Base-by-base conservation (phyloP, 129 eudicot genomes). In the Sambucus nigra region DNA sequence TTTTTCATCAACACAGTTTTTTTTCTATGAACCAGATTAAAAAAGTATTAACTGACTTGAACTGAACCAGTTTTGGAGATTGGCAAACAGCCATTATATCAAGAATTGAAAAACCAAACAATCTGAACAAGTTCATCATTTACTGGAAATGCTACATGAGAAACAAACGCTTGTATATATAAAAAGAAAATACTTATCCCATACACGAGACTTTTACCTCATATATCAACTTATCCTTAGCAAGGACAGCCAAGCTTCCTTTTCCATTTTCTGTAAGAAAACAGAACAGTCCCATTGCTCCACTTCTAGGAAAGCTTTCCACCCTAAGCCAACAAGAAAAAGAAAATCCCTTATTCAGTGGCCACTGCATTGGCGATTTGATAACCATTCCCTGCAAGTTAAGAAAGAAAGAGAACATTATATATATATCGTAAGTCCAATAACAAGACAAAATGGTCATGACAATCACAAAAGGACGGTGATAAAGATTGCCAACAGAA, bases 291-390 rank as follows among this genome's bases (percentile, higher is more conserved):
- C 96, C 95, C 99, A 92, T 92, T 32, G 80, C 41, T 74, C 96
- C 96, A 63, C 50, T 61, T 75, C 60, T 69, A 25, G 96, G 99
- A 54, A 80, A 92, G 62, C 66, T 82, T 74, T 92, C 99, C 25
- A 86, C 76, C 55, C 99, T 82, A 5, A 92, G 87, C 99, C 99
- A 92, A 52, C 96, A 86, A 52, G 99, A 82, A 72, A 92, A 86
- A 41, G 99, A 79, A 73, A 79, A 86, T 59, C 99, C 99, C 78
- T 80, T 92, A 53, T 77, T 72, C 38, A 76, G 44, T 60, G 99
- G 99, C 94, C 87, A 86, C 60, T 86, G 99, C 53, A 86, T 47
- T 51, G 99, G 92, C 9, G 87, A 74, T 58, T 65, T 82, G 62
- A 92, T 77, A 51, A 73, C 35, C 41, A 92, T 77, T 44, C 99